phyloP scores from a whole-genome alignment of 306 rosid species.

The Vigna nakashimae region DNA sequence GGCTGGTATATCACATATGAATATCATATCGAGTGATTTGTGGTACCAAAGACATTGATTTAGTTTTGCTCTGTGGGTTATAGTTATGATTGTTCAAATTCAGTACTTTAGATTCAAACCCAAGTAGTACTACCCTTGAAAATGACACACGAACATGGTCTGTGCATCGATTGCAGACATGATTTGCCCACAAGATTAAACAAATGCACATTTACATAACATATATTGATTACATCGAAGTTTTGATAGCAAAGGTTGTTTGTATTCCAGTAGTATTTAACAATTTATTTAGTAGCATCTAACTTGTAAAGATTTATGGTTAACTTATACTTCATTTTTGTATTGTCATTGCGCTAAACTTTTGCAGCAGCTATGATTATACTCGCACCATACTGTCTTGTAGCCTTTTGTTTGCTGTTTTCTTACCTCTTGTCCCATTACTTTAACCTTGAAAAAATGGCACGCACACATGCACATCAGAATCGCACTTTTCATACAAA shows the following conservation, averaged over 20 bases:
- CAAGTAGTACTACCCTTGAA: background rate
- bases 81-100: background rate
- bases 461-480: background rate
- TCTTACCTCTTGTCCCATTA: background rate
- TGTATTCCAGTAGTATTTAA: conserved; percentile 4
- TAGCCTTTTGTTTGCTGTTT: background rate
- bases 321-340: conserved; percentile 1
- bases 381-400: background rate
- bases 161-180: conserved; percentile 21
- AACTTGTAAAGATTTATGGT: conserved; percentile 10
- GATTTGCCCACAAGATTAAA: conserved; percentile 7
- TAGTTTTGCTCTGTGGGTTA: background rate
- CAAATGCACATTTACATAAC: background rate
- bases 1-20: background rate
- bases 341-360: conserved; percentile 5
- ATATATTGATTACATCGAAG: conserved; percentile 5
- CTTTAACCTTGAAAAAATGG: background rate
- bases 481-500: background rate
- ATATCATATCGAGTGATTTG: too few species aligned
- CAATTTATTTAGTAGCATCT: background rate
- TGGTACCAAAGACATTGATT: background rate
- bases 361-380: conserved; percentile 36
- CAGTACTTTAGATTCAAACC: background rate
- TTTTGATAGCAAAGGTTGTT: conserved; percentile 20
- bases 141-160: conserved; percentile 11